Base-by-base conservation (phyloP, 2,329 filamentous ascomycete species). In the Cercospora zeae-maydis region DNA sequence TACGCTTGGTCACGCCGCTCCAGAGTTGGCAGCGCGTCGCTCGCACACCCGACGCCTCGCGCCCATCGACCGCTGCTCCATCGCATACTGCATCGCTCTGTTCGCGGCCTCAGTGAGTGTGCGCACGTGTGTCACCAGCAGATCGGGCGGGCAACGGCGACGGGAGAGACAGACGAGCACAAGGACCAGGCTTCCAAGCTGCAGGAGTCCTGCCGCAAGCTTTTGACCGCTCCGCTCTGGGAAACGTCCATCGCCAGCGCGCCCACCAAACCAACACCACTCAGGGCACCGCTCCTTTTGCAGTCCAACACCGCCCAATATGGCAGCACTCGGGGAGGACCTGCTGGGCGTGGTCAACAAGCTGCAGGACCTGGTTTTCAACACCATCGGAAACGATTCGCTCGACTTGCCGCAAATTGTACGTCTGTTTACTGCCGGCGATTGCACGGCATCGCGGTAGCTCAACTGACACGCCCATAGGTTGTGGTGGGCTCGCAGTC, bases 401-500 rank as follows among this genome's bases (percentile, higher is more conserved):
- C 85, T 99, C 65, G 95, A 99, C 79, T 83, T 99, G 62, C 95
- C 95, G 63, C 95, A 99, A 81, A 99, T 99, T 84, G 95, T 97
- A 88, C 75, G 87, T 81, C 67, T 19, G 14, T 47, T 49, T 19
- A 56, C n/a, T 49, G 53, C 67, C 59, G 58, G 52, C 21, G 33
- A 49, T n/a, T 21, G n/a, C 37, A 19, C 33, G 14, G 9, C 21
- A 49, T 37, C 31, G 36, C 27, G 4, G 24, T n/a, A n/a, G n/a
- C 58, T 31, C 33, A 31, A 66, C 70, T 74, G 62, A 73, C 66
- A 58, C 47, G 61, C 47, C 21, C 39, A 58, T 75, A 98, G 93
- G 93, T 99, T 68, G 95, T 99, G 65, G 95, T 99, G 72, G 95
- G 95, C 67, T 99, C 95, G 65, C 95, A 99, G 80, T 98, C 95